Evolutionary conservation across 495 filamentous ascomycete genomes (phyloP), one percentile per base, ranked within the genome.

Genomic region (Podospora comata): DNA sequence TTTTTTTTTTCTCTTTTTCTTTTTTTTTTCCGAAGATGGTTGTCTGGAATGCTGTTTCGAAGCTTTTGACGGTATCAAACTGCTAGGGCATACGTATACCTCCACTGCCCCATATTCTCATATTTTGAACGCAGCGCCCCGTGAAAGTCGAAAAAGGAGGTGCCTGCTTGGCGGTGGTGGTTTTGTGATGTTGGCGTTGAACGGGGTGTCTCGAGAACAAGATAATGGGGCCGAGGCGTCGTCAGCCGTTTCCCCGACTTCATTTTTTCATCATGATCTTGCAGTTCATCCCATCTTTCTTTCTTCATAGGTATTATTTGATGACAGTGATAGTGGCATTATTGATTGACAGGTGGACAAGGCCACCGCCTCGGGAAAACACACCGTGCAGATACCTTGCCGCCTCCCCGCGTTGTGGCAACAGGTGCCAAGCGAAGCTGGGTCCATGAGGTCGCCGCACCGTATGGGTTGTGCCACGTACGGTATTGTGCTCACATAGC

Each of bases 401-500:
- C 48, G 56, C 53, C 28, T 60, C 63, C 60, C 48, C 53, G 60
- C 26, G 26, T 28, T 48, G 28, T 56, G 58, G 64, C 48, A 62
- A 58, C 11, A 53, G 19, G 9, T 63, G 70, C 70, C 70, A 72
- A 72, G 65, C 62, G 26, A 15, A 57, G 65, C 16, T 62, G 48
- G n/a, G n/a, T 27, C 32, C 57, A 26, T 48, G 39, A 48, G 23
- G 69, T 62, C 57, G 20, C 65, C 58, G 62, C 69, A 65, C 65
- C 65, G 48, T 65, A 65, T 65, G 61, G 65, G 69, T 57, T 32
- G 61, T 63, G 61, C 64, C 66, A 71, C 62, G 65, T 70, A 67
- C 65, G 65, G 61, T 67, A n/a, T 23, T 4, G n/a, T 63, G 27
- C 39, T 32, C 30, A 32, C 30, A 23, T 23, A 32, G 30, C 30